Base-by-base conservation (phyloP, 2,329 filamentous ascomycete species). In the Aspergillus candidus region DNA sequence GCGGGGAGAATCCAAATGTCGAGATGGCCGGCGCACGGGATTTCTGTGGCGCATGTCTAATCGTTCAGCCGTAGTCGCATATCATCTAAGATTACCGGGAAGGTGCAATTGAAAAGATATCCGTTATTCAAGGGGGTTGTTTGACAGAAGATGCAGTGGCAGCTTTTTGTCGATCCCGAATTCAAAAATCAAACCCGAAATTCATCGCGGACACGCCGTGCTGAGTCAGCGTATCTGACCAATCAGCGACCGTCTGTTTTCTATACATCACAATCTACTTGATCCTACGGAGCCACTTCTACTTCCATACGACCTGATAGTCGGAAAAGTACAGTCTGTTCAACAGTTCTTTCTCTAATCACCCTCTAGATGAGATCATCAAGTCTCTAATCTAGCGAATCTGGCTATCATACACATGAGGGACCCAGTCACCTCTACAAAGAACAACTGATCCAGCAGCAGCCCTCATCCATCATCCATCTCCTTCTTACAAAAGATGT, bases 1-100 rank as follows among this genome's bases (percentile, higher is more conserved):
- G 46, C 51, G 52, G 54, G 56, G 52, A 48, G 47, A 51, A 58
- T 59, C 53, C 55, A 57, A 52, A 58, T 52, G 49, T 61, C 57
- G 56, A 53, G 52, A 50, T 49, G 43, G 38, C 47, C 47, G 47
- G 50, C 43, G 42, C 46, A 52, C 31, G 40, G 46, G 53, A 36
- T 43, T 51, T 52, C 47, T 51, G 46, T 52, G 46, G 54, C 43
- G 51, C 60, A 63, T 62, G 48, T 58, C 58, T 58, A 55, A 50
- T 47, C 42, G 41, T 41, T 54, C 49, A 53, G 43, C 37, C 12
- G 35, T 42, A 35, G 33, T 32, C 37, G 43, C 51, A 55, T 53
- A 13, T 30, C 41, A 34, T 27, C 43, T 6, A 18, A 30, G 11
- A 3, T 4, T 35, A 17, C 18, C 29, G 22, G 41, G 10, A 14